Conservation (phyloP, 768 basidiomycete species). For the Mycena rosella region DNA sequence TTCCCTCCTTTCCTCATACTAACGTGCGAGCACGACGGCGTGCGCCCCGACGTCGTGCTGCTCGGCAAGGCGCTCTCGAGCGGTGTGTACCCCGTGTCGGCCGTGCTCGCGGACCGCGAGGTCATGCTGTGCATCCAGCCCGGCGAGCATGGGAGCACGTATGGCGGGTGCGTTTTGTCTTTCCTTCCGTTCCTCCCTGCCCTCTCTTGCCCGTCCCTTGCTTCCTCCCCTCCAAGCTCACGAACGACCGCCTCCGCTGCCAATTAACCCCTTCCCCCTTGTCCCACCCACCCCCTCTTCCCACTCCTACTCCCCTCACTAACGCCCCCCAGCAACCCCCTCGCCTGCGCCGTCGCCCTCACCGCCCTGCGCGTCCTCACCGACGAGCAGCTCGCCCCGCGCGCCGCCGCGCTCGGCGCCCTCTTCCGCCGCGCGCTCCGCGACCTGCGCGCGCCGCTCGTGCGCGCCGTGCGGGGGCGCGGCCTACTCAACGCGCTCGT, state of each 20-base stretch:
- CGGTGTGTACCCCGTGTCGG: constrained; percentile 97
- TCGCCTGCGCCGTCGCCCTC: constrained; percentile 96
- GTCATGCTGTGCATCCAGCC: constrained; percentile 95
- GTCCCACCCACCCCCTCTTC: too few relatives aligned
- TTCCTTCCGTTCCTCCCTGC: too few relatives aligned
- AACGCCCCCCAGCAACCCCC: constrained; percentile 74
- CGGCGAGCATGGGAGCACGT: constrained; percentile 96
- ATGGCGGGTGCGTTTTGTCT: constrained; percentile 81
- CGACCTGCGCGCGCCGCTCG: constrained; percentile 75
- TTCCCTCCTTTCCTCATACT: constrained; percentile 62
- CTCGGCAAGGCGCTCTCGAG: constrained; percentile 98
- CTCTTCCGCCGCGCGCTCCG: constrained; percentile 78
- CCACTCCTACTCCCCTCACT: too few relatives aligned
- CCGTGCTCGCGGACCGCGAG: constrained; percentile 91
- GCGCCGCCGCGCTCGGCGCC: constrained; percentile 84
- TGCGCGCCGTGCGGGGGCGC: constrained; percentile 84
- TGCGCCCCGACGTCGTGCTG: constrained; percentile 92
- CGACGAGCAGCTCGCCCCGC: constrained; percentile 86
- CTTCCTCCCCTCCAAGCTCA: too few relatives aligned
- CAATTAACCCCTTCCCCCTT: constrained; percentile 10
- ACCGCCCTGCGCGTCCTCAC: constrained; percentile 92
- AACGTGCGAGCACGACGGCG: constrained; percentile 86
- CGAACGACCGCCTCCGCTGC: constrained; percentile 38
- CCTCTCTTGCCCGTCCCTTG: too few relatives aligned
- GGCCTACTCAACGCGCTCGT: constrained; percentile 95